phyloP scores from a whole-genome alignment of 495 filamentous ascomycete species.

The Astrocystis sublimbata region DNA sequence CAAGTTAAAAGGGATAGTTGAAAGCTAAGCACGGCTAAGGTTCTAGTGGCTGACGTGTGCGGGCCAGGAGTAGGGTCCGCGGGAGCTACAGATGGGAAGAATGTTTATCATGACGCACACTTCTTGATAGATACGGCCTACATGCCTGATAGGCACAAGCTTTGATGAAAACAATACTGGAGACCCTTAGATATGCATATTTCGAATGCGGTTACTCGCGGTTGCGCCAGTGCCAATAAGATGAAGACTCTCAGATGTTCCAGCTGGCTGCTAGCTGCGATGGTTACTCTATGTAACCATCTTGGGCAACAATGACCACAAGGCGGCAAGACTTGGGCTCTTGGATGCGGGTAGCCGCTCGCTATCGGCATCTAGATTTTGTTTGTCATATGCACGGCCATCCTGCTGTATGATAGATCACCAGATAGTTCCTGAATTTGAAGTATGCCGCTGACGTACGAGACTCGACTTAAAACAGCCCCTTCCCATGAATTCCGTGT shows the following conservation, averaged over 20 bases:
- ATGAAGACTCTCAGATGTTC: neutral
- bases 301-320: neutral
- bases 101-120: conserved; percentile 7
- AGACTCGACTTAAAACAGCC: neutral
- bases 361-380: conserved; percentile 1
- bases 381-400: conserved; percentile 5
- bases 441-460: neutral
- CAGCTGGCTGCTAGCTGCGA: conserved; percentile 2
- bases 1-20: no score
- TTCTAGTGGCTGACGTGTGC: no score
- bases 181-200: neutral
- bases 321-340: conserved; percentile 13
- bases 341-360: conserved; percentile 28
- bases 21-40: no score
- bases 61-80: no score
- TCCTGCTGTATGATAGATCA: neutral
- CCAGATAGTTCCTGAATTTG: neutral
- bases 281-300: neutral
- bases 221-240: neutral
- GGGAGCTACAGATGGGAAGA: no score
- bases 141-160: no score
- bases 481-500: neutral
- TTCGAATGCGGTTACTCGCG: conserved; percentile 7
- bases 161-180: neutral
- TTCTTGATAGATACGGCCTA: neutral